Evolutionary conservation across 2,329 filamentous ascomycete species (phyloP), one percentile per base, ranked within the genome.

Genomic region (Cordyceps javanica): DNA sequence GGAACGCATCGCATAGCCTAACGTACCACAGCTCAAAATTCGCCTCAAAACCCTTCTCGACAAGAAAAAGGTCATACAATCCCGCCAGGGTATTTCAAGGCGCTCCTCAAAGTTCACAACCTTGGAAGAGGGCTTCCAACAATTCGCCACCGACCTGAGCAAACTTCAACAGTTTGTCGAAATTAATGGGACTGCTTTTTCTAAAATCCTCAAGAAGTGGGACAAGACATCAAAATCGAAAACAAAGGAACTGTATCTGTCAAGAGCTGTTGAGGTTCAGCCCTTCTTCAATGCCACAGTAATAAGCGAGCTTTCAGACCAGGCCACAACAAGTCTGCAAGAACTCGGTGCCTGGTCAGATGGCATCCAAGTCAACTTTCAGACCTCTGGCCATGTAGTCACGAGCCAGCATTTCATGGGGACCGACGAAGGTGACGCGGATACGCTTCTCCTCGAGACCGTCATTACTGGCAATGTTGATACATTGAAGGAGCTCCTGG

Each of bases 161-260:
- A 99, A 99, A 75, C 82, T 99, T 16, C 91, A 97, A 78, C 94
- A 97, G 77, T 99, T 97, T 73, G 91, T 99, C 63, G 93, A 97
- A 72, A 90, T 97, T 69, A 99, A 99, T 70, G 93, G 94, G 67
- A 97, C 91, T 2, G 94, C 92, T 16, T 97, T 97, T 71, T 97
- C 93, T 28, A 99, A 99, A 73, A 99, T 99, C 60, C 77, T 99
- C 62, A 99, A 99, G 76, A 99, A 99, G 83, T 99, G 94, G 94
- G 94, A 99, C 75, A 99, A 99, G 82, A 97, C 92, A 1, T 97
- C 93, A 64, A 99, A 97, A 81, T 97, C 93, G 53, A 93, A 93
- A 72, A 97, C 94, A 60, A 99, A 99, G 73, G 94, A 97, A 75
- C 82, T 97, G 41, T 99, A 97, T 70, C 85, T 99, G 36, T 95